phyloP scores from a whole-genome alignment of 768 basidiomycete genomes.

The Termitomyces sp. region DNA sequence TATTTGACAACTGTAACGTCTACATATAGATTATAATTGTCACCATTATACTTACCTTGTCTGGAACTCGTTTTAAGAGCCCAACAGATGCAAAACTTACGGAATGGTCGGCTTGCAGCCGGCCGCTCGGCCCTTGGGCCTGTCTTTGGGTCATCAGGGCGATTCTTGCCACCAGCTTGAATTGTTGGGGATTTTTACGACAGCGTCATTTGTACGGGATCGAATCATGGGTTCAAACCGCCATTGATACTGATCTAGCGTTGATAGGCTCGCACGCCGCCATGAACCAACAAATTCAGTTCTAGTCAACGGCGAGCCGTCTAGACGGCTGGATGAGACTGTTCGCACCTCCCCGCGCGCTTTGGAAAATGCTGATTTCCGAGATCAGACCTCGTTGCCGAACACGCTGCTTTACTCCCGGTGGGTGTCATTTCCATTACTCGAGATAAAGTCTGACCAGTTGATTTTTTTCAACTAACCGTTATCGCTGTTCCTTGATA shows the following conservation, averaged over 20 bases:
- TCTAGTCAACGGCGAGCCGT: not conserved
- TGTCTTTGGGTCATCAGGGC: conserved; percentile 57
- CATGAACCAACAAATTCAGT: conserved; percentile 1
- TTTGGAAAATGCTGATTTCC: not conserved
- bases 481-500: conserved; percentile 17
- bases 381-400: conserved; percentile 8
- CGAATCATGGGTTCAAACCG: not conserved
- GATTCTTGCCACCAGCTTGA: conserved; percentile 38
- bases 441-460: conserved; percentile 12
- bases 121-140: conserved; percentile 65
- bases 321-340: not conserved
- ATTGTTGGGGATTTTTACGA: conserved; percentile 52
- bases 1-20: not conserved
- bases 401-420: conserved; percentile 30
- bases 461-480: not conserved
- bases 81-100: conserved; percentile 31
- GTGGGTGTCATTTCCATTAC: conserved; percentile 23
- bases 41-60: conserved; percentile 42
- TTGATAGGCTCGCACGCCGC: conserved; percentile 9
- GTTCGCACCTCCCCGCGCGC: not conserved
- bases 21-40: conserved; percentile 42
- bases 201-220: conserved; percentile 22
- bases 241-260: not conserved
- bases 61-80: conserved; percentile 39
- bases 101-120: conserved; percentile 60